phyloP scores from a whole-genome alignment of 192 early-diverging fungal genomes.

The Backusella liffmaniae region DNA sequence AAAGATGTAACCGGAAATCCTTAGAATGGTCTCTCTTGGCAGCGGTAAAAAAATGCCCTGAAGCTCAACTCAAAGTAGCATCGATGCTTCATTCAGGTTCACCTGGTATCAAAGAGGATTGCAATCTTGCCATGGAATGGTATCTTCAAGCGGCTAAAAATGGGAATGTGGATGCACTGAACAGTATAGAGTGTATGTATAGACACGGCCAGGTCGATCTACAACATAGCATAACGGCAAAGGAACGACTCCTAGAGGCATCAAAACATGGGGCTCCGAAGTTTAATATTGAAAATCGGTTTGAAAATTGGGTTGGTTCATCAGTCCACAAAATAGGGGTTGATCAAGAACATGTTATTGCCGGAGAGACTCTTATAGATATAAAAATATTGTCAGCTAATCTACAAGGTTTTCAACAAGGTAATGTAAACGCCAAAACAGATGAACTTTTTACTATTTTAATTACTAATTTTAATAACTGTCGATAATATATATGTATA shows the following conservation, averaged over 20 bases:
- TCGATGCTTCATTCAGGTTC: not conserved
- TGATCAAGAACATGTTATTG: not conserved
- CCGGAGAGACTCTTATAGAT: not conserved
- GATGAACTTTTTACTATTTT: not conserved
- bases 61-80: not conserved
- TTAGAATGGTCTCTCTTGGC: not conserved
- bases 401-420: not conserved
- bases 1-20: not conserved
- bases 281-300: too few relatives aligned
- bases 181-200: not conserved
- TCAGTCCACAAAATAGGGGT: not conserved
- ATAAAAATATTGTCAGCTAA: not conserved
- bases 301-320: too few relatives aligned
- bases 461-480: not conserved
- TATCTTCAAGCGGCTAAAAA: not conserved
- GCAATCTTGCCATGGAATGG: not conserved
- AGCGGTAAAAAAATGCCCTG: not conserved
- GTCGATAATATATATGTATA: not conserved
- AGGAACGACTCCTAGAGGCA: not conserved
- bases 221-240: not conserved
- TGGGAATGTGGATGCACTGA: not conserved
- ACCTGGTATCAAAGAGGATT: not conserved
- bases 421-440: not conserved
- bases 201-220: not conserved
- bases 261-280: not conserved